Evolutionary conservation across 2,329 filamentous ascomycete species (phyloP).

Genomic region (Elsinoe arachidis): DNA sequence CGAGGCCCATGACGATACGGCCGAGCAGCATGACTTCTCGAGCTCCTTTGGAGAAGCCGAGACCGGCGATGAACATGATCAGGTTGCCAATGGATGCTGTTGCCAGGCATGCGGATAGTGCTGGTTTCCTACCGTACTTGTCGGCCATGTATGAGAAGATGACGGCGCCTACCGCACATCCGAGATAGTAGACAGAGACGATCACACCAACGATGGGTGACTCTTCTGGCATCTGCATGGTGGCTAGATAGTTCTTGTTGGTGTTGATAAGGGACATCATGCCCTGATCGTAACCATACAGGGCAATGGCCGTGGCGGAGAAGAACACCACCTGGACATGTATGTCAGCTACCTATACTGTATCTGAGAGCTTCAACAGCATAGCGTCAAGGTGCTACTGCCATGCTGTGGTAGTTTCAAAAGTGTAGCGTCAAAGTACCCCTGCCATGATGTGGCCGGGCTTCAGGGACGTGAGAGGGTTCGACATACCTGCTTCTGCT

Average conservation of each 20-base stretch:
- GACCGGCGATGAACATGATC: conserved; percentile 51
- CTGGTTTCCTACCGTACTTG: conserved; percentile 44
- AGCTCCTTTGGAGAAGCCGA: conserved; percentile 35
- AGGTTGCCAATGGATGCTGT: conserved; percentile 48
- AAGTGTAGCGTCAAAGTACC: background rate
- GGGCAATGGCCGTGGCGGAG: conserved; percentile 45
- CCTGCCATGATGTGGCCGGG: background rate
- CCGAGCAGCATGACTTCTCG: conserved; percentile 44
- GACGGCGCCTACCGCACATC: conserved; percentile 50
- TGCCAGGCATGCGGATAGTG: conserved; percentile 48
- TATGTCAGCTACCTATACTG: conserved; percentile 10
- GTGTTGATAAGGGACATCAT: conserved; percentile 51
- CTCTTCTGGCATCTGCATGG: conserved; percentile 46
- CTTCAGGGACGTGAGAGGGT: background rate
- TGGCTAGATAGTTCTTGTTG: conserved; percentile 46
- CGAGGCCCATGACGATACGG: conserved; percentile 47
- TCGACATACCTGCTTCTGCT: conserved; percentile 22
- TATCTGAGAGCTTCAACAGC: background rate
- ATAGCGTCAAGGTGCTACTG: background rate
- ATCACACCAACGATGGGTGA: conserved; percentile 50
- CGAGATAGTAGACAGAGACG: conserved; percentile 54
- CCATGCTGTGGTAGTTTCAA: background rate
- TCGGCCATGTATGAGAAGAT: conserved; percentile 50
- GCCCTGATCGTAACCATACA: conserved; percentile 43
- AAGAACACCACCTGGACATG: conserved; percentile 41